These are phyloP conservation scores for Periconia sp. DNA, from an alignment of 2,329 filamentous ascomycete species.

Conservation along the genomic window DNA sequence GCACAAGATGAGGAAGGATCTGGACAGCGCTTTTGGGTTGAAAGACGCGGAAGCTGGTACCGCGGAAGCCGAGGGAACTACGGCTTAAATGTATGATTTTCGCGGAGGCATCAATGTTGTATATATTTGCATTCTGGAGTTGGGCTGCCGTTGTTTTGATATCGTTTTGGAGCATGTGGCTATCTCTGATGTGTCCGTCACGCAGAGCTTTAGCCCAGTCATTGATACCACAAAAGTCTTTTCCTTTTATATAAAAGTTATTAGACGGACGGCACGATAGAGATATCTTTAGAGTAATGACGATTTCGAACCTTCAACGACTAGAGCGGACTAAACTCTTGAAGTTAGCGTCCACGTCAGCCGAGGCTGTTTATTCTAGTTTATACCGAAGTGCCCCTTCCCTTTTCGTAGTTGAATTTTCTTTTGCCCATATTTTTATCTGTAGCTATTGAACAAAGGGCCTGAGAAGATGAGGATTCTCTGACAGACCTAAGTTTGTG, in stretches of 20 bases:
- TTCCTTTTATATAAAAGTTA: no score
- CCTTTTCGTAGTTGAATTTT: not conserved
- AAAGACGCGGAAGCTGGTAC: constrained; percentile 16
- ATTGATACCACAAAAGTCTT: no score
- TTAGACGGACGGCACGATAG: no score
- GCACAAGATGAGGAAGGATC: constrained; percentile 40
- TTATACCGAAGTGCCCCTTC: not conserved
- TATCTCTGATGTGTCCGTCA: no score
- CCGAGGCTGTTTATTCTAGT: not conserved
- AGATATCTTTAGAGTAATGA: not conserved
- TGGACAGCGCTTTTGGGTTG: constrained; percentile 46
- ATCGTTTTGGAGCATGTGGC: no score
- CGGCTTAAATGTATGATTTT: not conserved
- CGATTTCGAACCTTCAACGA: not conserved
- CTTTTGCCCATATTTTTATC: not conserved
- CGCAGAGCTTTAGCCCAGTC: no score
- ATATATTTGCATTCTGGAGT: not conserved
- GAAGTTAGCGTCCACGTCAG: not conserved
- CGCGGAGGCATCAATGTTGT: not conserved
- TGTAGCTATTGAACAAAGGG: no score
- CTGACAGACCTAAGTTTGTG: no score
- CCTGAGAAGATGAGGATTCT: no score
- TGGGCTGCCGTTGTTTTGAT: no score
- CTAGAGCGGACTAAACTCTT: no score
- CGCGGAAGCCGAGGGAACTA: not conserved